These are phyloP conservation scores for Rhexocercosporidium sp. DNA, from an alignment of 2,329 filamentous ascomycete genomes.

Conservation along the genomic window DNA sequence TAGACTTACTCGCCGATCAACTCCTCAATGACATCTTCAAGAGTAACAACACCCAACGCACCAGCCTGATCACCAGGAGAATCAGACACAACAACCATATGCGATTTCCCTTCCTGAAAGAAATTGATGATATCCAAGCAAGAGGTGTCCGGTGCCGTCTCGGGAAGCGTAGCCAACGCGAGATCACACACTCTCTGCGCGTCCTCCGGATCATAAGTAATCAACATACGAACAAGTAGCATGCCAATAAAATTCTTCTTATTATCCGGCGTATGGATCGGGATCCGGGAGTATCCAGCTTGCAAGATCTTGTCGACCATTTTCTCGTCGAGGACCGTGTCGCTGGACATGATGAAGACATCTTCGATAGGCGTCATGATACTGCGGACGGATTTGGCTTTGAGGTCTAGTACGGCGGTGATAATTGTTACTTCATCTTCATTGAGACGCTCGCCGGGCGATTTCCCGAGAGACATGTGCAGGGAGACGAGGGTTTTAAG, in stretches of 20 bases:
- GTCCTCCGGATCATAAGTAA: constrained; percentile 98
- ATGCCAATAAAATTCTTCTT: constrained; percentile 92
- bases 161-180: constrained; percentile 88
- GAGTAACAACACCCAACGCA: constrained; percentile 88
- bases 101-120: constrained; percentile 98
- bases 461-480: constrained; percentile 87
- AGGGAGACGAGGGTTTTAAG: constrained; percentile 95
- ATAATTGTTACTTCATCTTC: constrained; percentile 99
- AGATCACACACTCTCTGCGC: constrained; percentile 86
- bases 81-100: constrained; percentile 97
- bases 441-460: constrained; percentile 84
- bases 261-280: constrained; percentile 87
- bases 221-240: constrained; percentile 97
- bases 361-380: constrained; percentile 99
- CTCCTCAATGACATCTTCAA: constrained; percentile 98
- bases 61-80: constrained; percentile 86
- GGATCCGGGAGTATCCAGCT: constrained; percentile 94
- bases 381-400: constrained; percentile 90
- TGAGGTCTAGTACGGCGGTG: constrained; percentile 92
- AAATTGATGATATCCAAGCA: constrained; percentile 99
- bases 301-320: constrained; percentile 95
- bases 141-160: constrained; percentile 93
- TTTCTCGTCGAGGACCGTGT: constrained; percentile 88
- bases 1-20: constrained; percentile 88
- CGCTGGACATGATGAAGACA: constrained; percentile 93